Base-by-base conservation (phyloP, 2,329 filamentous ascomycete species). In the Sordariomycetes sp. region DNA sequence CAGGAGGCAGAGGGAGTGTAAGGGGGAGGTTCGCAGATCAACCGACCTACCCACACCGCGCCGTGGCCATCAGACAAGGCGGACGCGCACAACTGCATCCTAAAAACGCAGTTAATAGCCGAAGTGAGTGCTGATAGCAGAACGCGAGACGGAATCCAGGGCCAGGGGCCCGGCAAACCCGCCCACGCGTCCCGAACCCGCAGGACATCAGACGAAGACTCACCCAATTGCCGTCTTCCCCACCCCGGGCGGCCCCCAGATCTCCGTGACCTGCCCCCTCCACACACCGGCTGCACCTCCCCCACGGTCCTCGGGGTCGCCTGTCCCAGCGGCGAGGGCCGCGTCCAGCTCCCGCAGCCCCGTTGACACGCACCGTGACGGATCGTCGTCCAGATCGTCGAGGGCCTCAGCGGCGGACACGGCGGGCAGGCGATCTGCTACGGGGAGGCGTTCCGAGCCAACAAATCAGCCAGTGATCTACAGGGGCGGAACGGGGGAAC, bases 151-250 rank as follows among this genome's bases (percentile, higher is more conserved):
- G 37, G 12, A 18, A 8, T 40, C 5, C 11, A 40, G 12, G 12
- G 3, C 37, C 11, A 40, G 18, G 37, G 12, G 37, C 12, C 34
- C 11, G 37, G 11, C 3, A 40, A 40, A 7, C 16, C 16, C 2
- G 18, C n/a, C 40, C 40, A n/a, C 14, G 37, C 40, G 14, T 18
- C 40, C n/a, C 18, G 8, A 46, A 46, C 14, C 6, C 40, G 6
- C 16, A 8, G 18, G n/a, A 46, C 7, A n/a, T 7, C 40, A 35
- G 58, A 59, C 48, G 46, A 32, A 52, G 51, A 73, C 82, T 73
- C 77, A 93, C 88, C 86, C 88, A 64, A 97, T 75, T 14, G 87
- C 79, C 3, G 90, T 96, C 76, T 96, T 97, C 34, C 92, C 93
- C 28, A 82, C 82, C 1, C 91, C 92, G 10, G 90, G 87, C 12